phyloP scores from a whole-genome alignment of 1,139 yeast genomes.

The Geotrichum reessii region DNA sequence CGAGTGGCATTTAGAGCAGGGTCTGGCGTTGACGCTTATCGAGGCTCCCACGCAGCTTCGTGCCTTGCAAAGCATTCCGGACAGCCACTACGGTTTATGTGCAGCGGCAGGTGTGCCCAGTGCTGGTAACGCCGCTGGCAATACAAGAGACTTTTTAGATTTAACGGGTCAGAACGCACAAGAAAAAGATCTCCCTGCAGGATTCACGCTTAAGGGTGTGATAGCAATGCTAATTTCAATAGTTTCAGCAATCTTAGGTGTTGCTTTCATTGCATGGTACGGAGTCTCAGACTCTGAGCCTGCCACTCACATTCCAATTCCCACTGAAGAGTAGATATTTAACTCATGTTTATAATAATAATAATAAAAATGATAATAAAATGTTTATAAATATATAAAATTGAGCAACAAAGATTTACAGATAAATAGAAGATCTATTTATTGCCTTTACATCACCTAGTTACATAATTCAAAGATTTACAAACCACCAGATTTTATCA shows the following conservation, averaged over 20 bases:
- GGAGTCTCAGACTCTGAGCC: constrained; percentile 58
- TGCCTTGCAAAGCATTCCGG: constrained; percentile 45
- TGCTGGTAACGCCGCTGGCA: constrained; percentile 85
- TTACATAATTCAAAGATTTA: too few relatives aligned
- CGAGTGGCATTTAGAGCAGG: constrained; percentile 91
- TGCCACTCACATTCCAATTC: neutral
- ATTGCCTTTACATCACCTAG: too few relatives aligned
- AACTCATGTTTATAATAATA: neutral
- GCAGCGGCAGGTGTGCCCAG: constrained; percentile 44
- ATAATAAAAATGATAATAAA: neutral
- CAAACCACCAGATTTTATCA: too few relatives aligned
- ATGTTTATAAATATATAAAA: neutral
- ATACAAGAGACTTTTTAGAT: constrained; percentile 54
- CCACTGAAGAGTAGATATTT: neutral
- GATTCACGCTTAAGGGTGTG: constrained; percentile 86
- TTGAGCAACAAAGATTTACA: too few relatives aligned
- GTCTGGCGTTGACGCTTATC: constrained; percentile 62
- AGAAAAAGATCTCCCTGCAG: constrained; percentile 58
- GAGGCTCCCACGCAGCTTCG: constrained; percentile 69
- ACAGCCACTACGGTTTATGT: constrained; percentile 58
- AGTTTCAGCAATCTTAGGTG: constrained; percentile 72
- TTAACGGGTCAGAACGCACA: constrained; percentile 71
- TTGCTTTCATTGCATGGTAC: constrained; percentile 67
- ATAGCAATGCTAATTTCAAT: constrained; percentile 80
- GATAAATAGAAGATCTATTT: too few relatives aligned